Evolutionary conservation across 2,329 filamentous ascomycete species (phyloP).

Genomic region (Drechslerella stenobrocha): DNA sequence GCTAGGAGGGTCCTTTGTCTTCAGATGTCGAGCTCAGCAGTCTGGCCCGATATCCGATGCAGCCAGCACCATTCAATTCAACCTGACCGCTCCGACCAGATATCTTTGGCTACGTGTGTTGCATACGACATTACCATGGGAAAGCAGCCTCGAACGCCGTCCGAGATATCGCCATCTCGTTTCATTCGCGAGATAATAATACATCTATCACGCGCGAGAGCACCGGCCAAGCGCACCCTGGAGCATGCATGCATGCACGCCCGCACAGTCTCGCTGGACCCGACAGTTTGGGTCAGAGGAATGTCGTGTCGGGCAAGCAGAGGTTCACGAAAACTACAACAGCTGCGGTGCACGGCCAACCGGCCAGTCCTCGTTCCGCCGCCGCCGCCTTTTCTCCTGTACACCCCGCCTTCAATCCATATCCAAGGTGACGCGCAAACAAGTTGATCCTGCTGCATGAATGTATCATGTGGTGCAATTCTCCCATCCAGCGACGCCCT

Average conservation of each 20-base stretch:
- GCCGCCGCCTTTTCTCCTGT: neutral
- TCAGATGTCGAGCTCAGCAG: neutral
- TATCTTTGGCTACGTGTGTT: slow-evolving; percentile 42
- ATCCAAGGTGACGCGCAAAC: slow-evolving; percentile 25
- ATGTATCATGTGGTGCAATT: slow-evolving; percentile 37
- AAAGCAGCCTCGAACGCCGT: slow-evolving; percentile 5
- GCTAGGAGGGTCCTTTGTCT: neutral
- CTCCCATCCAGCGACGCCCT: slow-evolving; percentile 13
- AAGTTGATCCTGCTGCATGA: slow-evolving; percentile 31
- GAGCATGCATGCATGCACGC: too few species aligned
- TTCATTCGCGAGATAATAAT: neutral
- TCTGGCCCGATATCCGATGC: neutral
- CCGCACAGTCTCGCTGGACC: slow-evolving; percentile 6
- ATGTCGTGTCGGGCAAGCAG: slow-evolving; percentile 28
- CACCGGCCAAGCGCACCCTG: too few species aligned
- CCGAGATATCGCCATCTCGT: too few species aligned
- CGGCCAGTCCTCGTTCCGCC: neutral
- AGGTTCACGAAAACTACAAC: slow-evolving; percentile 16
- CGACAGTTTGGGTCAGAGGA: slow-evolving; percentile 22
- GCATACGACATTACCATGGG: slow-evolving; percentile 40
- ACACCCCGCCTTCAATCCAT: neutral
- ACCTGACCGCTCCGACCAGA: neutral
- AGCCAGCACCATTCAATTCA: slow-evolving; percentile 7
- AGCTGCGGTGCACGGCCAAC: neutral
- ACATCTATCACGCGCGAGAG: too few species aligned